A percentile compares a stretch with the other conserved stretches of the same genome.
Conservation (phyloP, 768 basidiomycete genomes). For the Lentinula sp. region DNA sequence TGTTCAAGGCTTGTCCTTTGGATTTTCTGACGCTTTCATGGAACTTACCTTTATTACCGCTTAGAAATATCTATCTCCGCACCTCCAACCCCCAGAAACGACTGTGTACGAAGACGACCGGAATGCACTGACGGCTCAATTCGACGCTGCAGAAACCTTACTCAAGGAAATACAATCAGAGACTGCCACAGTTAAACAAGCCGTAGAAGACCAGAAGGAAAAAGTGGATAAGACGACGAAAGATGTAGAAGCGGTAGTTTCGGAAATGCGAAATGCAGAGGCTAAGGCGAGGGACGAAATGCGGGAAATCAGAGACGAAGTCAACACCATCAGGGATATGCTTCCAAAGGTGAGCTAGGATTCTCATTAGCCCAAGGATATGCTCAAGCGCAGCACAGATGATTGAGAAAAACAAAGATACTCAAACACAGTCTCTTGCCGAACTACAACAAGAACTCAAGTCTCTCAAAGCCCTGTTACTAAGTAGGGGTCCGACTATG, state of each 20-base stretch:
- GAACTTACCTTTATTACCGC: constrained; percentile 1
- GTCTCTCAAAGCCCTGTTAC: constrained; percentile 84
- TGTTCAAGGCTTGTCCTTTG: constrained; percentile 58
- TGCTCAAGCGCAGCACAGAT: constrained; percentile 46
- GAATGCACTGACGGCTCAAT: constrained; percentile 79
- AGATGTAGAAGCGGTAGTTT: constrained; percentile 67
- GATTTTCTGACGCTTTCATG: neutral
- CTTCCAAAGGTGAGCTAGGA: constrained; percentile 70
- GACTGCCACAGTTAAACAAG: constrained; percentile 62
- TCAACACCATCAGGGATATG: constrained; percentile 86
- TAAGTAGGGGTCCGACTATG: constrained; percentile 58
- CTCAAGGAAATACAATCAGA: constrained; percentile 77
- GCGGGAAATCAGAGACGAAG: constrained; percentile 86
- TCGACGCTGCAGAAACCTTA: constrained; percentile 80
- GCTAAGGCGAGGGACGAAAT: constrained; percentile 78
- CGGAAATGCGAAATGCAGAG: constrained; percentile 75
- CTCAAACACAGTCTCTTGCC: constrained; percentile 72
- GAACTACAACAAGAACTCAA: constrained; percentile 94
- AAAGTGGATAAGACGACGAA: constrained; percentile 65
- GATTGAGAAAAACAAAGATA: constrained; percentile 89
- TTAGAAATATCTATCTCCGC: constrained; percentile 88
- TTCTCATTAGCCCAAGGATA: neutral
- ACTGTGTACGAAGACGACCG: constrained; percentile 89
- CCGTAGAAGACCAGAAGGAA: constrained; percentile 72
- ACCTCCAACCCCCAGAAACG: constrained; percentile 80